phyloP scores from a whole-genome alignment of 768 basidiomycete genomes.

The Tricholoma saponaceum region DNA sequence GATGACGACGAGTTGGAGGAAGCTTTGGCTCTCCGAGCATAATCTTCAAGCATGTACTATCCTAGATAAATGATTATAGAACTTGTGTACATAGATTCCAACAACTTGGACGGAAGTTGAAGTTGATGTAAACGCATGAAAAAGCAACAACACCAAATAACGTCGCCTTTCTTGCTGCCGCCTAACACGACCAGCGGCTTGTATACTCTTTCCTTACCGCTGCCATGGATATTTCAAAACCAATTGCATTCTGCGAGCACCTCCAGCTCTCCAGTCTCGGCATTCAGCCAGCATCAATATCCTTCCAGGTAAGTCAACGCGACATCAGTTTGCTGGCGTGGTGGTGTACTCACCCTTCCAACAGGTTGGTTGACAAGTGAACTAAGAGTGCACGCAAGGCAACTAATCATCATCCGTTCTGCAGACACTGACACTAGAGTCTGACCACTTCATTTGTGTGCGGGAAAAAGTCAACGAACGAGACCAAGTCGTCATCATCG shows the following conservation, averaged over 20 bases:
- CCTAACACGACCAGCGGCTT: slow-evolving; percentile 9
- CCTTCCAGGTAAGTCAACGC: slow-evolving; percentile 78
- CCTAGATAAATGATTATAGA: background rate
- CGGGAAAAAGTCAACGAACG: slow-evolving; percentile 93
- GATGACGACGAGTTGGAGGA: slow-evolving; percentile 75
- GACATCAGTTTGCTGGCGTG: slow-evolving; percentile 28
- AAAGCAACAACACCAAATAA: slow-evolving; percentile 14
- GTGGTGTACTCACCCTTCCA: slow-evolving; percentile 26
- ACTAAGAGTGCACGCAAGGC: background rate
- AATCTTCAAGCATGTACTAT: background rate
- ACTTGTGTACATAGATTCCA: background rate
- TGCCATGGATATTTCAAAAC: slow-evolving; percentile 56
- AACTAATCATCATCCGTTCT: slow-evolving; percentile 2
- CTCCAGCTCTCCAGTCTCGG: slow-evolving; percentile 94
- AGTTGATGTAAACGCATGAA: background rate
- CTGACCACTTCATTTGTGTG: slow-evolving; percentile 97
- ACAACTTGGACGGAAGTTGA: too few species aligned
- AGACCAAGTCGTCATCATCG: slow-evolving; percentile 98
- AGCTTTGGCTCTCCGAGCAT: slow-evolving; percentile 54
- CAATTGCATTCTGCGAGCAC: slow-evolving; percentile 87
- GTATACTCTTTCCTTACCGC: slow-evolving; percentile 32
- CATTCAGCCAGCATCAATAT: slow-evolving; percentile 94
- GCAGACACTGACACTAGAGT: slow-evolving; percentile 91
- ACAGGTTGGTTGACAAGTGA: slow-evolving; percentile 25
- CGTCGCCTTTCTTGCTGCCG: background rate